Evolutionary conservation across 2,329 filamentous ascomycete genomes (phyloP).

Genomic region (Trichophyton verrucosum): DNA sequence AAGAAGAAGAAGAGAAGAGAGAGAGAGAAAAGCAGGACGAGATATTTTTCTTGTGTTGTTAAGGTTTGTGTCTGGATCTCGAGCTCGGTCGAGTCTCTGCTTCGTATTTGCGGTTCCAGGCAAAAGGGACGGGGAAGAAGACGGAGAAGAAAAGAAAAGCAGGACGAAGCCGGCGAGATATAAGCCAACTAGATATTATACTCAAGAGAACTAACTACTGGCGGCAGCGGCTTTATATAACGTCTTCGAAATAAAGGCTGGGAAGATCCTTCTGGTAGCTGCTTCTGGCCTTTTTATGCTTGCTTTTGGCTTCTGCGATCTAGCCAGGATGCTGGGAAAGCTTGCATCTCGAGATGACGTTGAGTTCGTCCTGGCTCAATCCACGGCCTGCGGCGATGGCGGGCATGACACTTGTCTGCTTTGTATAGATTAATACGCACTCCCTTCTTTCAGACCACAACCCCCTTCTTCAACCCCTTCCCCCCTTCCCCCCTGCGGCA

Average conservation of each 20-base stretch:
- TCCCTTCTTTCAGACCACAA: neutral
- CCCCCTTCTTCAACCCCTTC: neutral
- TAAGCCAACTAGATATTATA: neutral
- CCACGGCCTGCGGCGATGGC: neutral
- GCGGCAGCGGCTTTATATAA: neutral
- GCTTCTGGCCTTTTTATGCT: neutral
- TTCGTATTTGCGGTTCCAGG: neutral
- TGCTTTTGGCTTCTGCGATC: neutral
- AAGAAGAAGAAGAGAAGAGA: neutral
- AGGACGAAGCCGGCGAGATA: neutral
- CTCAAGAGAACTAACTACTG: no score
- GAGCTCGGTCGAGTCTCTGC: neutral
- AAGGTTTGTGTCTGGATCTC: neutral
- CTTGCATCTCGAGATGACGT: neutral
- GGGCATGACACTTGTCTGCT: no score
- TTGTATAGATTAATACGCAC: neutral
- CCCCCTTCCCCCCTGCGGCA: neutral
- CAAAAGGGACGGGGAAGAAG: neutral
- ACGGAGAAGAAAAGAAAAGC: neutral
- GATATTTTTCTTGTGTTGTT: neutral
- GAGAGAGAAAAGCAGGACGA: neutral
- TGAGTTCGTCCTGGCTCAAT: neutral
- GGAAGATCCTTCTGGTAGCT: neutral
- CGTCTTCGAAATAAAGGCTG: no score
- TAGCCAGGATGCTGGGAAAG: slow-evolving; percentile 2